These are phyloP conservation scores for Tribonema minus DNA, from an alignment of 108 stramenopile genomes.

Conservation along the genomic window DNA sequence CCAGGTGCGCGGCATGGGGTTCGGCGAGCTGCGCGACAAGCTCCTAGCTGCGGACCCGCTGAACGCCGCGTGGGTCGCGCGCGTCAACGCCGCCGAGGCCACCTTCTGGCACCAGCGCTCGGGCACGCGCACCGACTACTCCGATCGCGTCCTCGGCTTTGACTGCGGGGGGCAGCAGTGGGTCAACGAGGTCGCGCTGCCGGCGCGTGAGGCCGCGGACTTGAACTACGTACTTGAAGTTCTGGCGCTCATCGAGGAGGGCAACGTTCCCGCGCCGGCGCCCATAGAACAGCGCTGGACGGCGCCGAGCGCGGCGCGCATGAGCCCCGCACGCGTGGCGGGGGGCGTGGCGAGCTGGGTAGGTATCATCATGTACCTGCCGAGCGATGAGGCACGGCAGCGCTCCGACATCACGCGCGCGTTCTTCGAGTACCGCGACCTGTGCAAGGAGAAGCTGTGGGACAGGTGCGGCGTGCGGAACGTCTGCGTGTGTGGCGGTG, in stretches of 20 bases:
- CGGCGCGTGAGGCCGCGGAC: conserved; percentile 50
- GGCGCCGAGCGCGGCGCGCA: conserved; percentile 68
- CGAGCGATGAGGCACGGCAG: conserved; percentile 58
- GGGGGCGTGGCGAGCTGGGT: conserved; percentile 70
- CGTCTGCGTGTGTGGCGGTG: too few relatives aligned
- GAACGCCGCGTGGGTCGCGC: conserved; percentile 72
- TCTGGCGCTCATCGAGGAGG: conserved; percentile 71
- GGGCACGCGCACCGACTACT: conserved; percentile 58
- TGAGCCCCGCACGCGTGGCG: conserved; percentile 76
- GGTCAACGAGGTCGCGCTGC: conserved; percentile 92
- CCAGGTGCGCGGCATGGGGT: conserved; percentile 64
- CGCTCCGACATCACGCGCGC: conserved; percentile 68
- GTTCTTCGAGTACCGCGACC: conserved; percentile 67
- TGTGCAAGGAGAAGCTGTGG: conserved; percentile 20
- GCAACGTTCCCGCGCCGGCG: conserved; percentile 73
- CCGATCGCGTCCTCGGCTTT: conserved; percentile 71
- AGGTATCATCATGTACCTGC: conserved; percentile 84
- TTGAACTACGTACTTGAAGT: conserved; percentile 56
- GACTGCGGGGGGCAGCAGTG: conserved; percentile 99
- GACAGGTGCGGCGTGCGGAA: conserved; percentile 9
- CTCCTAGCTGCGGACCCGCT: conserved; percentile 75
- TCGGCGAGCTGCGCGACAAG: conserved; percentile 86
- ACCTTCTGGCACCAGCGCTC: conserved; percentile 82
- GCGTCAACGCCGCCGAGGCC: conserved; percentile 88
- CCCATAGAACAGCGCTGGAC: conserved; percentile 99